These are phyloP conservation scores for Annulohypoxylon moriforme DNA, from an alignment of 495 filamentous ascomycete species.

Conservation along the genomic window DNA sequence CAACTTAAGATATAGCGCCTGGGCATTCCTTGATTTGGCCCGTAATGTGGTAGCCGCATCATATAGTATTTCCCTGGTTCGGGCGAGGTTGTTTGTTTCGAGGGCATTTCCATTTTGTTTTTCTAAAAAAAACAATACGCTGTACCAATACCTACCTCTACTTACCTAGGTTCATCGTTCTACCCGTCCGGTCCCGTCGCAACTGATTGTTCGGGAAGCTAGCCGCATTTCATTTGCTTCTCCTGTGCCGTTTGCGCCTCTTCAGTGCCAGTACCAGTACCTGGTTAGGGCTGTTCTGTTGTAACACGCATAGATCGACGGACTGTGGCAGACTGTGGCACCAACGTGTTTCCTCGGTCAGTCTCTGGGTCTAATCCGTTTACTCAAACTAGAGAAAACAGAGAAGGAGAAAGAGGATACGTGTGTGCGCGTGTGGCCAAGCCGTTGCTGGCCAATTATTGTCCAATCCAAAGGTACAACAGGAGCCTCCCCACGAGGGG, in stretches of 20 bases:
- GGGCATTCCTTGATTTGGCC: conserved; percentile 37
- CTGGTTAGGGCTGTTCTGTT: conserved; percentile 31
- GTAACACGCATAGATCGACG: conserved; percentile 39
- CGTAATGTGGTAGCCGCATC: conserved; percentile 36
- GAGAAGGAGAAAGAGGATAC: conserved; percentile 1
- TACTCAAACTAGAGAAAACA: conserved; percentile 5
- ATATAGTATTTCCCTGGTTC: conserved; percentile 19
- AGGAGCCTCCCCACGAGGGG: conserved; percentile 35
- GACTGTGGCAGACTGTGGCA: conserved; percentile 35
- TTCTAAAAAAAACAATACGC: not conserved
- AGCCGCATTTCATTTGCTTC: conserved; percentile 10
- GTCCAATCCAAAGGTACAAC: conserved; percentile 19
- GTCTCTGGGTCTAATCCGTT: conserved; percentile 33
- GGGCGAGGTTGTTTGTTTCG: conserved; percentile 38
- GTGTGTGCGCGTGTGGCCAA: conserved; percentile 27
- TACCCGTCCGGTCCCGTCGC: conserved; percentile 15
- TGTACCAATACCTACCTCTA: not conserved
- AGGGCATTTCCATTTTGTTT: conserved; percentile 12
- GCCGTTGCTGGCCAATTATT: conserved; percentile 35
- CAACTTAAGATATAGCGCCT: conserved; percentile 28
- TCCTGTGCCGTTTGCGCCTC: conserved; percentile 20
- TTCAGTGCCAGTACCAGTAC: too few relatives aligned
- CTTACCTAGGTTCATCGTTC: not conserved
- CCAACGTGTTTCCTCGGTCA: conserved; percentile 40
- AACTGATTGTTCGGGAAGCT: conserved; percentile 29